Evolutionary conservation across 2,329 filamentous ascomycete genomes (phyloP).

Genomic region (Ophiocordyceps camponoti-leonardi): DNA sequence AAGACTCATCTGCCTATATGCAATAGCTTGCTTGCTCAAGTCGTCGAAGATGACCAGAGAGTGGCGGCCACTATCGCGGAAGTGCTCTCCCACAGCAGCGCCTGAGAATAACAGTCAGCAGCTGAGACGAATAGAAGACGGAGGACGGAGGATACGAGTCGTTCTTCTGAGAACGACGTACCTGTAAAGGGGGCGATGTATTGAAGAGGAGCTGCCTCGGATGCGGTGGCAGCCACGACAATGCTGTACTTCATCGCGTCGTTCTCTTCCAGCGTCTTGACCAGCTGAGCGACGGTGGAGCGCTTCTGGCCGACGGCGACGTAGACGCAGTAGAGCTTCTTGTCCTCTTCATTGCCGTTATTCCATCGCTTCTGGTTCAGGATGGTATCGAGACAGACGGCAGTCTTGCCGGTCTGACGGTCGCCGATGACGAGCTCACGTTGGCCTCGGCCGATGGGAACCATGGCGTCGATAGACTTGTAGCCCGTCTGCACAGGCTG

Average conservation of each 20-base stretch:
- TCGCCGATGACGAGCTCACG: conserved; percentile 99
- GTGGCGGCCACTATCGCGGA: conserved; percentile 76
- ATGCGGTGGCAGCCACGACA: conserved; percentile 88
- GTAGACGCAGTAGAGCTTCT: conserved; percentile 99
- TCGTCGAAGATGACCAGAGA: conserved; percentile 86
- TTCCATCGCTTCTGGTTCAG: conserved; percentile 99
- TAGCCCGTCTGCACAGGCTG: conserved; percentile 98
- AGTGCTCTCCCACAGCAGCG: conserved; percentile 47
- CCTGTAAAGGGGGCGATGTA: conserved; percentile 91
- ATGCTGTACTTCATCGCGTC: conserved; percentile 98
- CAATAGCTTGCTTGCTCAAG: conserved; percentile 93
- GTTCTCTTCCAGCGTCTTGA: conserved; percentile 99
- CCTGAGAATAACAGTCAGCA: not conserved
- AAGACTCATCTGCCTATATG: conserved; percentile 97
- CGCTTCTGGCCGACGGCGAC: conserved; percentile 98
- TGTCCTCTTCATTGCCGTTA: conserved; percentile 64
- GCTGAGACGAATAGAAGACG: too few species aligned
- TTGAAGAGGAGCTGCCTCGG: conserved; percentile 88
- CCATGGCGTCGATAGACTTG: conserved; percentile 99
- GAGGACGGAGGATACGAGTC: not conserved
- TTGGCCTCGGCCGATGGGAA: conserved; percentile 98
- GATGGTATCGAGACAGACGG: conserved; percentile 92
- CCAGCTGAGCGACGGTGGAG: conserved; percentile 96
- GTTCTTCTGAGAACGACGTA: conserved; percentile 4
- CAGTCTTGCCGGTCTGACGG: conserved; percentile 99